Conservation (phyloP, 176 grass and related monocot species). For the Pontederia paniculata region DNA sequence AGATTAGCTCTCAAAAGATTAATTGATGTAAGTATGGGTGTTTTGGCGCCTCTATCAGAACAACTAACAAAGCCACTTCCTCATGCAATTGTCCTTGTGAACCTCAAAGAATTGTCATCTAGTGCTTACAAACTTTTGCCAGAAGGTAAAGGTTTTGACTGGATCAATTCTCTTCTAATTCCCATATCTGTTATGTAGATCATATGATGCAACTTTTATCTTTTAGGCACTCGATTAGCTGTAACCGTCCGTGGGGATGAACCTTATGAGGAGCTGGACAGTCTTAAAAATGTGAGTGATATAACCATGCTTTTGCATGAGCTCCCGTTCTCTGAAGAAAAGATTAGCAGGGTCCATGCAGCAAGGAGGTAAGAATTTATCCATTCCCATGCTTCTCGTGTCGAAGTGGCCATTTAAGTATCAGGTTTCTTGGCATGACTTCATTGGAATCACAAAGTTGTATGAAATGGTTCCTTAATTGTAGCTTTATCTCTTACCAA, state of each 20-base stretch:
- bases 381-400: not conserved
- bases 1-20: conserved; percentile 93
- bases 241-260: conserved; percentile 70
- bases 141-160: conserved; percentile 44
- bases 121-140: conserved; percentile 82
- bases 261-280: conserved; percentile 51
- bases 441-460: too few species aligned
- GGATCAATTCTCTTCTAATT: not conserved
- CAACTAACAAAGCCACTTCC: conserved; percentile 83
- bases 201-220: conserved; percentile 6
- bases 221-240: conserved; percentile 78
- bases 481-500: too few species aligned
- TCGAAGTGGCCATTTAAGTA: not conserved
- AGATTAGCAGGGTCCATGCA: conserved; percentile 69
- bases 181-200: not conserved
- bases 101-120: conserved; percentile 71
- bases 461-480: too few species aligned
- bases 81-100: conserved; percentile 75
- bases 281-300: conserved; percentile 60
- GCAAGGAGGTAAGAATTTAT: conserved; percentile 53
- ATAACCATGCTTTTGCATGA: conserved; percentile 81
- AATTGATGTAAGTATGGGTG: conserved; percentile 88
- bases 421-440: too few species aligned
- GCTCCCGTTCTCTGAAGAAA: conserved; percentile 62
- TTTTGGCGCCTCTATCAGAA: conserved; percentile 70